Percentiles rank a stretch among this genome's conserved stretches.
Evolutionary conservation across 2,329 filamentous ascomycete genomes (phyloP).

Genomic region (Fusarium sp.): DNA sequence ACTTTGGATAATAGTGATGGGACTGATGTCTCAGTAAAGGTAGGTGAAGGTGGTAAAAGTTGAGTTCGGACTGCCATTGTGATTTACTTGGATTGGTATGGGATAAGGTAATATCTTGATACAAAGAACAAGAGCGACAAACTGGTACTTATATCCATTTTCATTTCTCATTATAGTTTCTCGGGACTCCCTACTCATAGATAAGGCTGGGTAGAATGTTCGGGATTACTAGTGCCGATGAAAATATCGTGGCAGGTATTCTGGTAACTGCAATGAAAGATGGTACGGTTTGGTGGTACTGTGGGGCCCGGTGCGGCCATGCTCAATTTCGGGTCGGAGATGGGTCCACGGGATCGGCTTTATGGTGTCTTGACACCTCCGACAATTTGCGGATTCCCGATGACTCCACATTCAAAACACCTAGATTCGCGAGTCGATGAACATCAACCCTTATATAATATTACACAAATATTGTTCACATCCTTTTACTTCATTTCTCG

Average conservation of each 20-base stretch:
- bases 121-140: background rate
- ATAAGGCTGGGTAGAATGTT: background rate
- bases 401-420: background rate
- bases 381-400: constrained; percentile 32
- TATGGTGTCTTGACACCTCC: constrained; percentile 27
- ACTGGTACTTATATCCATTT: background rate
- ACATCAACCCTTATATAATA: background rate
- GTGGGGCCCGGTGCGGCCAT: constrained; percentile 10
- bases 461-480: background rate
- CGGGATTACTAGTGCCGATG: background rate
- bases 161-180: background rate
- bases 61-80: constrained; percentile 33
- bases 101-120: too few relatives aligned
- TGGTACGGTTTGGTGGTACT: background rate
- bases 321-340: constrained; percentile 28
- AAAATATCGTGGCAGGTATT: background rate
- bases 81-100: background rate
- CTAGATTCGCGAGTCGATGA: constrained; percentile 1
- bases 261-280: too few relatives aligned
- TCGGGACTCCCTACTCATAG: background rate
- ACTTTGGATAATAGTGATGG: constrained; percentile 23
- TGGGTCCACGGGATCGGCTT: constrained; percentile 34
- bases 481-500: background rate
- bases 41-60: constrained; percentile 32
- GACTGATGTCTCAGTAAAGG: constrained; percentile 36